phyloP scores from a whole-genome alignment of 2,329 filamentous ascomycete genomes.

The Neocatenulostroma microsporum region DNA sequence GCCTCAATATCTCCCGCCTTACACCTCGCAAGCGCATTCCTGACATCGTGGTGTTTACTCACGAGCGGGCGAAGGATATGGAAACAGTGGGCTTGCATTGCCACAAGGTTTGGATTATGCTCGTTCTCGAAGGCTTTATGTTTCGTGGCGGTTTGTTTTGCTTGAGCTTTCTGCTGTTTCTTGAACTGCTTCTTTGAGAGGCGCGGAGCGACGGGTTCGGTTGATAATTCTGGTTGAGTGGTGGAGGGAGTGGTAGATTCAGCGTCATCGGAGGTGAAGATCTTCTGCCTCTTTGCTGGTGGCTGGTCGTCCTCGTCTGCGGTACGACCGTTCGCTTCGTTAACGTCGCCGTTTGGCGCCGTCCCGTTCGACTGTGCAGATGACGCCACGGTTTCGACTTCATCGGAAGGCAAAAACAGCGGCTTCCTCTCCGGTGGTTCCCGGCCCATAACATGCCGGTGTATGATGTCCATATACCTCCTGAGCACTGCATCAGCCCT shows the following conservation, averaged over 20 bases:
- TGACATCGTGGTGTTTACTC: constrained; percentile 68
- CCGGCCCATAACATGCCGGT: constrained; percentile 63
- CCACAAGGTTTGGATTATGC: constrained; percentile 58
- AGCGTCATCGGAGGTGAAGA: constrained; percentile 11
- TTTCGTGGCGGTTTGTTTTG: constrained; percentile 32
- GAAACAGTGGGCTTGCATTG: constrained; percentile 89
- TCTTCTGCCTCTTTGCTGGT: constrained; percentile 46
- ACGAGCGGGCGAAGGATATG: constrained; percentile 80
- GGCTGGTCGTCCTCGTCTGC: constrained; percentile 43
- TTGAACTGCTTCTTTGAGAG: constrained; percentile 19
- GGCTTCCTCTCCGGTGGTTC: constrained; percentile 60
- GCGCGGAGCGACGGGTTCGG: constrained; percentile 5
- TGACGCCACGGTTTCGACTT: background rate
- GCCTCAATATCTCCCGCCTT: constrained; percentile 63
- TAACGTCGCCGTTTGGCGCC: background rate
- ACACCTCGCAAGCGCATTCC: constrained; percentile 69
- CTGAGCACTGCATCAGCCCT: constrained; percentile 80
- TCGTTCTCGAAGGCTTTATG: constrained; percentile 39
- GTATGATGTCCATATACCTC: constrained; percentile 83
- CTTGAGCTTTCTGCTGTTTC: constrained; percentile 3
- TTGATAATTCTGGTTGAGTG: no score
- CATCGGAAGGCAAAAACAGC: constrained; percentile 60
- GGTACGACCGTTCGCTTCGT: background rate
- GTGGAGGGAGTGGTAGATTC: background rate
- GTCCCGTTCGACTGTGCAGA: background rate